Conservation (phyloP, 2,329 filamentous ascomycete species). For the Chrysosphaeria jannelii region DNA sequence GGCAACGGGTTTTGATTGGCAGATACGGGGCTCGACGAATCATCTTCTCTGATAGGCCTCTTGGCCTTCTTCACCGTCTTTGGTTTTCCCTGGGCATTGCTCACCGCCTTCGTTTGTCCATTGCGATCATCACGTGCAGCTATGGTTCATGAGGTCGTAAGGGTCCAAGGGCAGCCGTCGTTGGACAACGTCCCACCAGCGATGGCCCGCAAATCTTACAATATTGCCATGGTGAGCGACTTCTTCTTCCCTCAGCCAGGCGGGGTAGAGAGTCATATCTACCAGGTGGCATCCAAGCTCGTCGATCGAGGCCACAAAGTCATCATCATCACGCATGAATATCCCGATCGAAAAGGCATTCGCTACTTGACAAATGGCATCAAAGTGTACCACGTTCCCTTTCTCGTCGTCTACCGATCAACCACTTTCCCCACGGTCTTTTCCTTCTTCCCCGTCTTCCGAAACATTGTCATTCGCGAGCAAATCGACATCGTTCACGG, state of each 20-base stretch:
- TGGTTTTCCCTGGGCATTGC: too few species aligned
- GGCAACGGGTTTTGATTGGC: too few species aligned
- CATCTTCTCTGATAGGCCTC: too few species aligned
- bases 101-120: too few species aligned
- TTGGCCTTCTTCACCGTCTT: too few species aligned
- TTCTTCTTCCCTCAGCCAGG: conserved; percentile 98
- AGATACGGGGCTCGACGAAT: too few species aligned
- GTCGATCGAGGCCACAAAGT: conserved; percentile 96
- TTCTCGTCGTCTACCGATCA: conserved; percentile 81
- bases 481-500: conserved; percentile 92
- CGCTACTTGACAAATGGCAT: conserved; percentile 91
- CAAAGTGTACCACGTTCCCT: conserved; percentile 94
- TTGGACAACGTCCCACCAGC: too few species aligned
- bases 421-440: conserved; percentile 90
- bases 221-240: conserved; percentile 83
- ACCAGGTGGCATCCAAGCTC: conserved; percentile 85
- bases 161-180: too few species aligned
- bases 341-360: conserved; percentile 68
- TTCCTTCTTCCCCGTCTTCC: conserved; percentile 92
- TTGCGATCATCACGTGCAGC: too few species aligned
- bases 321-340: conserved; percentile 87
- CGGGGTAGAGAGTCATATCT: conserved; percentile 93
- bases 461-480: conserved; percentile 84
- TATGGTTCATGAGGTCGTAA: too few species aligned
- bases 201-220: conserved; percentile 27